Evolutionary conservation across 352 stramenopile genomes (phyloP).

Genomic region (Globisporangium cederbergense): DNA sequence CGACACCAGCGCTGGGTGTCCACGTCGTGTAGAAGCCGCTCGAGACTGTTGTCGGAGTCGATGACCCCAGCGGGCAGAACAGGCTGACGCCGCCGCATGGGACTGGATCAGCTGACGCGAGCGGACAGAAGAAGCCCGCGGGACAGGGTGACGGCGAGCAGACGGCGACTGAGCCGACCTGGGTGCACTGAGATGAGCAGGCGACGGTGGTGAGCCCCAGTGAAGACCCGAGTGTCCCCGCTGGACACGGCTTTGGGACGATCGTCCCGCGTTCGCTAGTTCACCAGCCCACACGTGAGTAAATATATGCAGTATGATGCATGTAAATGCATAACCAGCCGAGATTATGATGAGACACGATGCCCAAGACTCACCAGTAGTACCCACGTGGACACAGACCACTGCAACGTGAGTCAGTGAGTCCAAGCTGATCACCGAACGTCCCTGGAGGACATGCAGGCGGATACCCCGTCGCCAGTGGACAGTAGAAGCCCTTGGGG

Average conservation of each 20-base stretch:
- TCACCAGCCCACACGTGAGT: background rate
- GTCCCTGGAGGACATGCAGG: slow-evolving; percentile 47
- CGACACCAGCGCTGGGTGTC: slow-evolving; percentile 17
- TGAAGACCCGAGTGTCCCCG: slow-evolving; percentile 36
- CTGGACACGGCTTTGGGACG: slow-evolving; percentile 36
- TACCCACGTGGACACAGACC: slow-evolving; percentile 44
- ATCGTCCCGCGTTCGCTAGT: slow-evolving; percentile 34
- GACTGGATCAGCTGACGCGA: slow-evolving; percentile 25
- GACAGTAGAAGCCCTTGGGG: slow-evolving; percentile 54
- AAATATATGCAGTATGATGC: background rate
- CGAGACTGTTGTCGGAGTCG: slow-evolving; percentile 28
- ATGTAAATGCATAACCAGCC: no score
- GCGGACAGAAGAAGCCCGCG: slow-evolving; percentile 53
- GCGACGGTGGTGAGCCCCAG: slow-evolving; percentile 36
- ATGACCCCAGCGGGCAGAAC: slow-evolving; percentile 54
- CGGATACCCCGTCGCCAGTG: slow-evolving; percentile 38
- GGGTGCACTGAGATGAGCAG: slow-evolving; percentile 45
- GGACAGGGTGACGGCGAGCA: slow-evolving; percentile 53
- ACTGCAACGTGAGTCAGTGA: slow-evolving; percentile 36
- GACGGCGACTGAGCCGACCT: slow-evolving; percentile 12
- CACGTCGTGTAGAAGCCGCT: slow-evolving; percentile 63
- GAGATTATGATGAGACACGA: no score
- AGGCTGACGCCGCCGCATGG: slow-evolving; percentile 34
- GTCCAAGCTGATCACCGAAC: slow-evolving; percentile 31
- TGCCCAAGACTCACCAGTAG: slow-evolving; percentile 43